Evolutionary conservation across 192 early-diverging fungal species (phyloP), one percentile per base, ranked within the genome.

Genomic region (Mortierella antarctica): DNA sequence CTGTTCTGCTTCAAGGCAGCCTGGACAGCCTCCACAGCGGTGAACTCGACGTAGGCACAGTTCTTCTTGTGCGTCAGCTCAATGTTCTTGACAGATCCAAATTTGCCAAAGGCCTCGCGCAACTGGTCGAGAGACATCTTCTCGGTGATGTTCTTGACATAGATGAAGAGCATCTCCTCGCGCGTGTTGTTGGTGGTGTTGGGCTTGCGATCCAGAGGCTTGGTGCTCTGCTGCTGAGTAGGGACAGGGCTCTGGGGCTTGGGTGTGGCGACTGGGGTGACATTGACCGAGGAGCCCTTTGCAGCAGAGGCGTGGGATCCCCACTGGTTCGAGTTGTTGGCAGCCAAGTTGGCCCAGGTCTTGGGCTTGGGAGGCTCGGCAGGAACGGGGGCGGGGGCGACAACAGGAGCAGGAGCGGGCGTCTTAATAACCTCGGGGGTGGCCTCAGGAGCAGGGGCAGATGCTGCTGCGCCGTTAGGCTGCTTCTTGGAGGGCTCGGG

Each of bases 321-420:
- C 91, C 91, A 93, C 67, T 85, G 86, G 44, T 65, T 76, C 42
- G 68, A 67, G 74, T 90, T 83, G 41, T 72, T 85, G 54, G 92
- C 91, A 3, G 91, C 93, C 15, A 95, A 81, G 67, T 83, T 87
- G 10, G 95, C 94, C 95, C 95, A 96, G 44, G 93, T 89, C 57
- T 89, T 91, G 58, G 90, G 75, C 80, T 92, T 89, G 49, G 86
- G 57, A 18, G 92, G 83, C 83, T 87, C 70, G 51, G 42, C 53
- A 68, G 84, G 47, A 53, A 55, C 66, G n/a, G 59, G 69, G 9
- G 73, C 73, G 65, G 63, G 69, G 18, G 65, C 58, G 13, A 44
- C 58, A 18, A 57, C 66, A 14, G 68, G 63, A 45, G 62, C 52
- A 4, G 18, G 56, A 7, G 53, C 65, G 9, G 70, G 51, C 47